Base-by-base conservation (phyloP, 108 stramenopile genomes). In the Cyclotella baltica region DNA sequence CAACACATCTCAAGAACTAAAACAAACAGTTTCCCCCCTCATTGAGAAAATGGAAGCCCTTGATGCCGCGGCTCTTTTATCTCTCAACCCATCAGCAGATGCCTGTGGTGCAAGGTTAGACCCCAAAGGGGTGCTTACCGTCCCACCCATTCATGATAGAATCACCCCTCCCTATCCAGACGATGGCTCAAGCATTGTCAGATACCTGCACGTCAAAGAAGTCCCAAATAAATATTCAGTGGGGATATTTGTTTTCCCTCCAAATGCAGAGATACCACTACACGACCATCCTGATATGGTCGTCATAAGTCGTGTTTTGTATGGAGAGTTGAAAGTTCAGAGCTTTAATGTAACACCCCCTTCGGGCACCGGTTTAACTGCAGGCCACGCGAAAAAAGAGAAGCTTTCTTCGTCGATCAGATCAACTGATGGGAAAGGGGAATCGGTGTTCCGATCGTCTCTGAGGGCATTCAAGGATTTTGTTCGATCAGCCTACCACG, bases 221-320 rank as follows among this genome's bases (percentile, higher is more conserved):
- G 77, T 92, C 4, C 80, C 78, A 13, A 76, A 84, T 28, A 77
- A 83, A 46, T 98, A 95, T 67, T 88, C 89, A 11, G 89, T 92
- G 55, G 97, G 97, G 27, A 89, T 97, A 51, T 98, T 98, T 85
- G 87, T 98, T 27, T 94, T 98, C 64, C 95, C 96, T 6, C 98
- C 98, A 0, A 67, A 85, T 37, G 86, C 92, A 22, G 66, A 84
- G 50, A 98, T 98, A 48, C 98, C 98, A 0, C 75, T 97, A 9
- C 98, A 98, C 71, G 97, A 98, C 85, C 98, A 98, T 77, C 97
- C 97, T 5, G 81, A 86, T 50, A 98, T 98, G 98, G 92, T 89
- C 52, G 98, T 98, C 0, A 62, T 97, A 20, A 92, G 88, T 34
- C 85, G 94, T 50, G 86, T 98, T 8, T 76, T 98, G 13, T 96